A percentile compares a stretch with the other conserved stretches of the same genome.
Conservation (phyloP, 75 land plant species). For the Cunninghamia lanceolata region DNA sequence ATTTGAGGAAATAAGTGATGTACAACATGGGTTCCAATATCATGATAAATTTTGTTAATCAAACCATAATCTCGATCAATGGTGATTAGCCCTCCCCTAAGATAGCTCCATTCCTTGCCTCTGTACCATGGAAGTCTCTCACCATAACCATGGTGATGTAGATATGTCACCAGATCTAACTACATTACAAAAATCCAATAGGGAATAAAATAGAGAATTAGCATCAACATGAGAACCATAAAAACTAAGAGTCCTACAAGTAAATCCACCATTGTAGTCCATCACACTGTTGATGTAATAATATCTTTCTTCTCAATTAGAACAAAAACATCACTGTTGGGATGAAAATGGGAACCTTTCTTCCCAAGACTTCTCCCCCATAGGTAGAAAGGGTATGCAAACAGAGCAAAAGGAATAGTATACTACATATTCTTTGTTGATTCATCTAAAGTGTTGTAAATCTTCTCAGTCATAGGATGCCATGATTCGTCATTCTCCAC, state of each 20-base stretch:
- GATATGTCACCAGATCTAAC: constrained; percentile 89
- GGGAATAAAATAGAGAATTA: constrained; percentile 86
- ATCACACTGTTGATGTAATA: constrained; percentile 74
- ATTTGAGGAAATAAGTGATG: constrained; percentile 98
- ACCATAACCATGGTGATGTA: constrained; percentile 97
- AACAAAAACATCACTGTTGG: constrained; percentile 64
- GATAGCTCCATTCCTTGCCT: constrained; percentile 95
- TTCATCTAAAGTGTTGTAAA: constrained; percentile 50
- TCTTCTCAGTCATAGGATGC: constrained; percentile 75
- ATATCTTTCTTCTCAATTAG: constrained; percentile 71
- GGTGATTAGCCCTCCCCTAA: constrained; percentile 89
- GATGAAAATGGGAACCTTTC: constrained; percentile 84
- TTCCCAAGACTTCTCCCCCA: constrained; percentile 80
- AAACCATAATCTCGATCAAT: constrained; percentile 86
- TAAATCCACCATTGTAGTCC: constrained; percentile 65
- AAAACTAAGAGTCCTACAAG: constrained; percentile 44
- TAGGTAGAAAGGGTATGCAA: constrained; percentile 81
- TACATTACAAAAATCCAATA: constrained; percentile 82
- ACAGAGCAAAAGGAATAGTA: constrained; percentile 56
- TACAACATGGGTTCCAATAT: constrained; percentile 97
- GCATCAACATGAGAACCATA: constrained; percentile 56
- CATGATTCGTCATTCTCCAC: constrained; percentile 95
- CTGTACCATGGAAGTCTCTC: constrained; percentile 97
- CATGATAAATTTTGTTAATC: constrained; percentile 90
- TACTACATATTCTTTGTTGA: constrained; percentile 41